A percentile compares a stretch with the other conserved stretches of the same genome.
Evolutionary conservation across 2,329 filamentous ascomycete genomes (phyloP).

Genomic region (Incumbomyces lentus): DNA sequence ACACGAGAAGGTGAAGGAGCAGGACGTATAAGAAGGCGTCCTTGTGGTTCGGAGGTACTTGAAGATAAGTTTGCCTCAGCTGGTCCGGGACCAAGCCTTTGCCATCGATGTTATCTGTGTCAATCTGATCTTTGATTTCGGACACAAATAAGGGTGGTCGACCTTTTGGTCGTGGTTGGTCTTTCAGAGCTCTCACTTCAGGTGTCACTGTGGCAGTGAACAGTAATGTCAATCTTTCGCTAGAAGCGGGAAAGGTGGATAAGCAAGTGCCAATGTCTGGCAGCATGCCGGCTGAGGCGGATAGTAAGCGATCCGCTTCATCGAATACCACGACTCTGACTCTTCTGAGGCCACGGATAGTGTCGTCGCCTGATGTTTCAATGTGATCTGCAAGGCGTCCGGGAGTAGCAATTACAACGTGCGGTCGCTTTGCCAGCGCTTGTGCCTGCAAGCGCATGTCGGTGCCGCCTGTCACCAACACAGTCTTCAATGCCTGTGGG

Average conservation of each 20-base stretch:
- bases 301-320: slow-evolving; percentile 83
- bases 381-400: slow-evolving; percentile 91
- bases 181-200: slow-evolving; percentile 78
- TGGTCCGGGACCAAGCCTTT: slow-evolving; percentile 56
- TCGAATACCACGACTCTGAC: slow-evolving; percentile 84
- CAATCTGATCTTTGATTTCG: slow-evolving; percentile 78
- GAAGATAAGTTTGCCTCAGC: slow-evolving; percentile 72
- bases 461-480: slow-evolving; percentile 82
- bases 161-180: slow-evolving; percentile 57
- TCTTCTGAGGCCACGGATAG: slow-evolving; percentile 66
- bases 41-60: slow-evolving; percentile 82
- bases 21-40: slow-evolving; percentile 92
- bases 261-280: slow-evolving; percentile 86
- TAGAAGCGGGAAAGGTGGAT: slow-evolving; percentile 64
- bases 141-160: slow-evolving; percentile 76
- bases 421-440: slow-evolving; percentile 67
- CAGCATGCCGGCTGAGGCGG: slow-evolving; percentile 72
- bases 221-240: slow-evolving; percentile 77
- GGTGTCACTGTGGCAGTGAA: slow-evolving; percentile 95
- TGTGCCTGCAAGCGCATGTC: slow-evolving; percentile 90
- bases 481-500: slow-evolving; percentile 73
- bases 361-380: slow-evolving; percentile 80
- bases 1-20: slow-evolving; percentile 34
- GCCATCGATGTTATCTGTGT: slow-evolving; percentile 51
- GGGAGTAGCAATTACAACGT: slow-evolving; percentile 89